Percentiles rank a stretch among this genome's conserved stretches.
Conservation (phyloP, 352 stramenopile genomes). For the Phytophthora pluvialis region DNA sequence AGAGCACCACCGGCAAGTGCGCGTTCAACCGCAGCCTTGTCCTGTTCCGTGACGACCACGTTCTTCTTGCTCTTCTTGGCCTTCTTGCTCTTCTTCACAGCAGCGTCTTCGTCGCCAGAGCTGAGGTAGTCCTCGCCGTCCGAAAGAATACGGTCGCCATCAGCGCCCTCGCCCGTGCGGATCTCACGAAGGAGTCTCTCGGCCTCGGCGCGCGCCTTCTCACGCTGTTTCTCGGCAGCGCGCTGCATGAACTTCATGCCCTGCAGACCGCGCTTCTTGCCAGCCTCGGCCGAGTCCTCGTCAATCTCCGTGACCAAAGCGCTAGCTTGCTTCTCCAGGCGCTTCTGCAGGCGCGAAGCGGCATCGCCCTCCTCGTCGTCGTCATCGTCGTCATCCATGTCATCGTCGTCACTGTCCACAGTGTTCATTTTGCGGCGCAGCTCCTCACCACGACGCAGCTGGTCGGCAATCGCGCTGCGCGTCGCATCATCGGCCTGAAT, state of each 20-base stretch:
- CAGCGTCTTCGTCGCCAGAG: constrained; percentile 47
- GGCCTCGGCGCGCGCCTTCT: constrained; percentile 92
- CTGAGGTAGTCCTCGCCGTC: constrained; percentile 58
- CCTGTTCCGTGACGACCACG: constrained; percentile 51
- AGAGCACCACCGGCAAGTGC: constrained; percentile 58
- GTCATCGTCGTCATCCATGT: constrained; percentile 55
- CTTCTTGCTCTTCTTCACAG: constrained; percentile 35
- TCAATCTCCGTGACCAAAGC: constrained; percentile 83
- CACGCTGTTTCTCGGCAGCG: constrained; percentile 94
- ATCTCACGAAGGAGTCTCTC: constrained; percentile 95
- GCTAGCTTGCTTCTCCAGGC: constrained; percentile 72
- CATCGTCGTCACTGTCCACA: constrained; percentile 71
- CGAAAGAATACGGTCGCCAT: constrained; percentile 73
- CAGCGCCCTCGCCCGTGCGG: constrained; percentile 79
- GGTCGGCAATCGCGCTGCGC: constrained; percentile 88
- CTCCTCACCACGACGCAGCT: constrained; percentile 91
- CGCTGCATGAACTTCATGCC: constrained; percentile 99
- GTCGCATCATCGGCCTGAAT: constrained; percentile 93
- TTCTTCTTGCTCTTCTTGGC: constrained; percentile 50
- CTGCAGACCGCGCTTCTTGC: constrained; percentile 87
- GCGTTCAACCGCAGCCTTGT: constrained; percentile 61
- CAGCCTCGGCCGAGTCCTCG: constrained; percentile 51
- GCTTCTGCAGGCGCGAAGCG: constrained; percentile 63
- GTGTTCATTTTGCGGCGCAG: constrained; percentile 93
- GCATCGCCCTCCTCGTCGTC: constrained; percentile 65